A percentile compares a stretch with the other conserved stretches of the same genome.
Conservation (phyloP, 176 grass and related monocot species). For the Oryza meyeriana region DNA sequence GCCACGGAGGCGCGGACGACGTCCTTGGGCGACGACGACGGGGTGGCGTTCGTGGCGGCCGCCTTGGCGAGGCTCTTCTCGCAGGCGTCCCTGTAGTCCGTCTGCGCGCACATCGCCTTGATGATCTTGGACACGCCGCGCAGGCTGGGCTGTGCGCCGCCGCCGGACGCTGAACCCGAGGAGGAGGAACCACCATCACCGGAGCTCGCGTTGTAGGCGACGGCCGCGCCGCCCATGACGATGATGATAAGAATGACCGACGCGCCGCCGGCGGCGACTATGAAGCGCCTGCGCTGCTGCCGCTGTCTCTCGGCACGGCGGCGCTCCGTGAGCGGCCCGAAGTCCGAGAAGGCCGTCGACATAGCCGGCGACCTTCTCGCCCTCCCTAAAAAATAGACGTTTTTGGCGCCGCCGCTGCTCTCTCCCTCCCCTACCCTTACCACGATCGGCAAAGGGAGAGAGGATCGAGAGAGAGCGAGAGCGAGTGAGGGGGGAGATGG, state of each 20-base stretch:
- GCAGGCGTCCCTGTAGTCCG: conserved; percentile 51
- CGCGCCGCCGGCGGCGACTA: conserved; percentile 31
- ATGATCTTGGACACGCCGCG: conserved; percentile 40
- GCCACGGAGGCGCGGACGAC: conserved; percentile 48
- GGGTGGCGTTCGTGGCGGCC: conserved; percentile 27
- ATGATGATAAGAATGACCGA: conserved; percentile 53
- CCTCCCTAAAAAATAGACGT: not conserved
- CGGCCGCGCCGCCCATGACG: conserved; percentile 44
- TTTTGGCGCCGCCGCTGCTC: not conserved
- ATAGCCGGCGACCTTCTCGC: conserved; percentile 5
- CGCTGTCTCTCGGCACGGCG: conserved; percentile 51
- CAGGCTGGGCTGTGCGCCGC: not conserved
- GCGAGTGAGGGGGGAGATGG: not conserved
- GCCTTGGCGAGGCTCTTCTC: conserved; percentile 56
- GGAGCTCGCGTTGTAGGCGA: conserved; percentile 32
- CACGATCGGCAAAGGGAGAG: conserved; percentile 35
- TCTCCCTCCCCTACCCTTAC: conserved; percentile 7
- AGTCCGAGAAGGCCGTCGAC: conserved; percentile 70
- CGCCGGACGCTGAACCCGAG: not conserved
- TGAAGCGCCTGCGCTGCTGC: conserved; percentile 44
- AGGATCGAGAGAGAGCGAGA: conserved; percentile 32
- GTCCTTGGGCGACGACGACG: conserved; percentile 54
- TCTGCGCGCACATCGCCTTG: conserved; percentile 50
- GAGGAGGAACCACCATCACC: not conserved
- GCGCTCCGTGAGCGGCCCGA: conserved; percentile 59